phyloP scores from a whole-genome alignment of 2,329 filamentous ascomycete genomes.

The Curvularia hawaiiensis region DNA sequence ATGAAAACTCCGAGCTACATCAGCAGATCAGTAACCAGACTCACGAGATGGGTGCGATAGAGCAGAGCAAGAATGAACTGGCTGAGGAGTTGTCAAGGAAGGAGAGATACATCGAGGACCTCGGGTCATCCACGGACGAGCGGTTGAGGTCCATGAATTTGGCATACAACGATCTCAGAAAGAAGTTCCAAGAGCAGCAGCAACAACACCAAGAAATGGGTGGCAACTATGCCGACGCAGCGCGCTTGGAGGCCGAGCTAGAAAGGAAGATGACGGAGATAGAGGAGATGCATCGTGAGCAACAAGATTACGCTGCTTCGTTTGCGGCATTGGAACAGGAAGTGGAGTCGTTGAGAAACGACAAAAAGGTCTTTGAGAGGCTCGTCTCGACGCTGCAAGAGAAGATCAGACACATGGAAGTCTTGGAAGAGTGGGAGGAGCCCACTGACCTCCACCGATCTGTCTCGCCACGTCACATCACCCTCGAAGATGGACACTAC shows the following conservation, averaged over 20 bases:
- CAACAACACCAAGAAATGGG: conserved; percentile 18
- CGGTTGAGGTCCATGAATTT: conserved; percentile 28
- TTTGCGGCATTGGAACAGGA: conserved; percentile 39
- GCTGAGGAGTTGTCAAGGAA: conserved; percentile 32
- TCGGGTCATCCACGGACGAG: conserved; percentile 28
- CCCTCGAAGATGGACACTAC: conserved; percentile 16
- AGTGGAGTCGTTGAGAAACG: conserved; percentile 33
- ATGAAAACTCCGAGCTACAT: conserved; percentile 38
- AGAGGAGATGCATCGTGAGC: conserved; percentile 31
- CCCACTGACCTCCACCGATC: conserved; percentile 14
- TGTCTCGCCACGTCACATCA: conserved; percentile 16
- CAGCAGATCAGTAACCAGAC: conserved; percentile 33
- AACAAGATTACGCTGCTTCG: conserved; percentile 30
- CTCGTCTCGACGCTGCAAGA: conserved; percentile 40
- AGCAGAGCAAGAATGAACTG: conserved; percentile 30
- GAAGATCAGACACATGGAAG: conserved; percentile 36
- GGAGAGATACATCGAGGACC: conserved; percentile 34
- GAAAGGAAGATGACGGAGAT: conserved; percentile 36
- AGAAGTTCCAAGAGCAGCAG: conserved; percentile 24
- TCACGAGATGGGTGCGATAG: conserved; percentile 31
- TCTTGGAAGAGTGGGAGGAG: conserved; percentile 31
- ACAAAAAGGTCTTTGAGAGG: conserved; percentile 39
- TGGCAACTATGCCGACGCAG: conserved; percentile 15
- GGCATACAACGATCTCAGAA: conserved; percentile 28
- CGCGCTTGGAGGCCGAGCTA: conserved; percentile 25